Evolutionary conservation across 2,329 filamentous ascomycete species (phyloP).

Genomic region (Neocucurbitaria cava): DNA sequence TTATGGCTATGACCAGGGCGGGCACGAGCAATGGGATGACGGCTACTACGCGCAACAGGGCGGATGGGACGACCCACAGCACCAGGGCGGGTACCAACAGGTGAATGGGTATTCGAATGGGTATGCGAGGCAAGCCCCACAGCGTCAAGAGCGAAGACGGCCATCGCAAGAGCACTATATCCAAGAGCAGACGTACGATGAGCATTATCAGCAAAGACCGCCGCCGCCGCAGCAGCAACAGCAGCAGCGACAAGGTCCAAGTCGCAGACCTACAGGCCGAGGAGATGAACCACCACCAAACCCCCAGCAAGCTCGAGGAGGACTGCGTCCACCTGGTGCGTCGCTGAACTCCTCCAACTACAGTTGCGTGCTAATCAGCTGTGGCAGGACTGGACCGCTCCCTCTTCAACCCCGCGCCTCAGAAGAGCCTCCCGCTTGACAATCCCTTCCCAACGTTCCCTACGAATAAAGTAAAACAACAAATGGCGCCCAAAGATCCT

Average conservation of each 20-base stretch:
- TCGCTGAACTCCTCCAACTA: neutral
- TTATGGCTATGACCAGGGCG: constrained; percentile 43
- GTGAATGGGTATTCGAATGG: constrained; percentile 32
- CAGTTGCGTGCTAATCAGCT: constrained; percentile 7
- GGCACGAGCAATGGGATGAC: constrained; percentile 44
- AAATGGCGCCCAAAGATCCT: constrained; percentile 18
- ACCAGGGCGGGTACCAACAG: constrained; percentile 32
- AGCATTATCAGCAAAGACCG: constrained; percentile 32
- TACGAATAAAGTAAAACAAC: constrained; percentile 31
- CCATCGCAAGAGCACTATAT: constrained; percentile 32
- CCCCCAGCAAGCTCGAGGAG: constrained; percentile 32
- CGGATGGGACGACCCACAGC: constrained; percentile 36
- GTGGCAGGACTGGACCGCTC: constrained; percentile 40
- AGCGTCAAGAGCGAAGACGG: constrained; percentile 18
- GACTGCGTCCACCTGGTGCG: constrained; percentile 39
- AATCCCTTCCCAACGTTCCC: constrained; percentile 59
- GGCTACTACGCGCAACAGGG: constrained; percentile 44
- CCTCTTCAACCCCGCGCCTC: constrained; percentile 34
- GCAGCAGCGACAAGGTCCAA: constrained; percentile 36
- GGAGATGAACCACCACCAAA: constrained; percentile 28
- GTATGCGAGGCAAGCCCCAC: constrained; percentile 22
- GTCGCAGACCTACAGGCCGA: constrained; percentile 32
- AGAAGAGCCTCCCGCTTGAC: constrained; percentile 47
- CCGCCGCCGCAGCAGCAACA: too few species aligned
- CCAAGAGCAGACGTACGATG: constrained; percentile 36